Base-by-base conservation (phyloP, 106 monocot species). In the Dendrobium catenatum region DNA sequence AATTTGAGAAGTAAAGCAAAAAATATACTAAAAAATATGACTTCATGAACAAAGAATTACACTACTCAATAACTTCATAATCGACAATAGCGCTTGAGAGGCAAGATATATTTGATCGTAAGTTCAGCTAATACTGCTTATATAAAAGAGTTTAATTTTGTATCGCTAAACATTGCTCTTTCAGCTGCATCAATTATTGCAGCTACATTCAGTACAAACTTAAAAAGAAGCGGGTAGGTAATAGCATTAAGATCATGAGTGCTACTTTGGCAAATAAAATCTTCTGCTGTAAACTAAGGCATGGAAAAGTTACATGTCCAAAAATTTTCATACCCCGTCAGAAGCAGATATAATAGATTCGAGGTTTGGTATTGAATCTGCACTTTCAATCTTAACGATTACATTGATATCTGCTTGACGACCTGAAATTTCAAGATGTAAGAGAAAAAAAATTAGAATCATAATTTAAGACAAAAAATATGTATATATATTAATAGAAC, bases 311-410 rank as follows among this genome's bases (percentile, higher is more conserved):
- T 27, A 0, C 20, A 43, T 7, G 15, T 44, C 27, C 5, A 64
- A 31, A 80, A 31, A 77, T 24, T 56, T 70, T 44, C 89, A 85
- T 87, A 98, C 98, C 85, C 98, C 98, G 82, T 98, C 98, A 73
- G 98, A 98, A 80, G 98, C 98, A 88, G 95, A 89, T 84, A 98
- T 82, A 43, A 98, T 98, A 46, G 98, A 91, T 19, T 91, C 84
- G 44, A 98, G 95, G 82, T 98, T 98, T 81, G 89, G 98, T 86
- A 98, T 93, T 78, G 98, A 90, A 85, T 98, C 98, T 9, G 98
- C 94, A 85, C 98, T 98, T 84, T 98, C 98, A 73, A 98, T 98
- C 83, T 98, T 98, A 22, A 81, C 81, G 81, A 98, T 87, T 33
- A 98, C 88, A 81, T 95, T 89, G 77, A 98, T 98, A 89, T 95